Percentiles rank a stretch among this genome's conserved stretches.
Conservation (phyloP, 2,329 filamentous ascomycete species). For the Dactylellina haptotyla region DNA sequence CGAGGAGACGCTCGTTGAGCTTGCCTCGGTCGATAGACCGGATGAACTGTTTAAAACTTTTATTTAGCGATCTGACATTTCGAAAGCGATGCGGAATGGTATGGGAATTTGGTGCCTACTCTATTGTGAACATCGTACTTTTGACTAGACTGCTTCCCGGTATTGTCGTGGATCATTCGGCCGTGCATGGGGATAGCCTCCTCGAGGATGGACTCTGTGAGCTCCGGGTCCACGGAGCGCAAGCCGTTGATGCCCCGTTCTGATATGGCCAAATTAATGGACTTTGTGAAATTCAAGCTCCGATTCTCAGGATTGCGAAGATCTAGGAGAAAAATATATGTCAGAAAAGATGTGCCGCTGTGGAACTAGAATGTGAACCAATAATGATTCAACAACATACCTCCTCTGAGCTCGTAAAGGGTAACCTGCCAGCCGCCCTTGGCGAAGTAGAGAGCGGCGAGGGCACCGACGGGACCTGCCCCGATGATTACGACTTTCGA, state of each 20-base stretch:
- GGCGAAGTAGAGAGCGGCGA: constrained; percentile 92
- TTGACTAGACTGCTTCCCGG: constrained; percentile 73
- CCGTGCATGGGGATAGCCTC: constrained; percentile 92
- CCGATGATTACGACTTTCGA: constrained; percentile 85
- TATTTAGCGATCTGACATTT: constrained; percentile 13
- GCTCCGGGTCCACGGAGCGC: constrained; percentile 68
- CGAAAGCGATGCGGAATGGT: constrained; percentile 56
- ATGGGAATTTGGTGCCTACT: constrained; percentile 64
- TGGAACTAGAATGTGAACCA: no score
- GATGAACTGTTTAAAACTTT: constrained; percentile 70
- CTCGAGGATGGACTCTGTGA: constrained; percentile 74
- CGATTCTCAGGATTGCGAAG: constrained; percentile 82
- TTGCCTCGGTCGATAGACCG: constrained; percentile 84
- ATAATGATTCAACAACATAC: no score
- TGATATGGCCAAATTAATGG: constrained; percentile 96
- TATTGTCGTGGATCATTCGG: constrained; percentile 88
- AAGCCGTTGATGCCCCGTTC: constrained; percentile 93
- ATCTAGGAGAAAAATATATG: constrained; percentile 67
- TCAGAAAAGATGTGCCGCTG: not conserved
- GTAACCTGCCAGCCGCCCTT: constrained; percentile 88
- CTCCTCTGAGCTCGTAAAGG: constrained; percentile 90
- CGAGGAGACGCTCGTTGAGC: constrained; percentile 83
- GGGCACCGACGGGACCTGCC: constrained; percentile 89
- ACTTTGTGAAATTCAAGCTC: constrained; percentile 94
- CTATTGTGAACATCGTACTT: constrained; percentile 88